These are phyloP conservation scores for Fusarium falciforme DNA, from an alignment of 2,329 filamentous ascomycete genomes.

Conservation along the genomic window DNA sequence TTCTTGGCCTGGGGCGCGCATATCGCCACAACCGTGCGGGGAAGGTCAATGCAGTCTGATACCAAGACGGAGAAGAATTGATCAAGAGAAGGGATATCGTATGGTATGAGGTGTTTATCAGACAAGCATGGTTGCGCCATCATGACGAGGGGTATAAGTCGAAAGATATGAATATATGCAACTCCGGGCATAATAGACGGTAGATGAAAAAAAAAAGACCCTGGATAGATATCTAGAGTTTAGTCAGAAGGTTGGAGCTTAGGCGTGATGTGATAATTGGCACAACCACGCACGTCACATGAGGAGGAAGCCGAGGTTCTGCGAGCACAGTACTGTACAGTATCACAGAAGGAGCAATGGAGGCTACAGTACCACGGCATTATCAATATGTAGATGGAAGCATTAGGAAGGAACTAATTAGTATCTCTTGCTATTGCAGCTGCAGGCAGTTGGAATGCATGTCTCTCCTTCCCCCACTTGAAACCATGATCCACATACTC, in stretches of 20 bases:
- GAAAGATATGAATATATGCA: neutral
- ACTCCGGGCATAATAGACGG: neutral
- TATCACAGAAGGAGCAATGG: neutral
- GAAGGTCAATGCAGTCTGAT: slow-evolving; percentile 25
- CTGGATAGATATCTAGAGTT: neutral
- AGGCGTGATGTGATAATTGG: neutral
- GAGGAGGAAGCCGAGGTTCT: neutral
- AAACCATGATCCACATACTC: neutral
- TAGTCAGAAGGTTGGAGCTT: neutral
- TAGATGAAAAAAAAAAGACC: neutral
- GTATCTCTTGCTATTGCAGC: neutral
- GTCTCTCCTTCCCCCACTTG: neutral
- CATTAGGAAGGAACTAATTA: neutral
- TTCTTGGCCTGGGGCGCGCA: neutral
- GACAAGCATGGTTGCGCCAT: neutral
- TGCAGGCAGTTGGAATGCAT: neutral
- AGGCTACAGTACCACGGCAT: neutral
- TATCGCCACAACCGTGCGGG: slow-evolving; percentile 27
- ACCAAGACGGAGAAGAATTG: neutral
- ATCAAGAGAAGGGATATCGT: neutral
- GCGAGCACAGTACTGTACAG: neutral
- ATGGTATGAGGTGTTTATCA: neutral
- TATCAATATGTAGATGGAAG: neutral
- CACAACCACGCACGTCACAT: neutral
- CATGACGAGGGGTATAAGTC: neutral